Evolutionary conservation across 2,329 filamentous ascomycete species (phyloP).

Genomic region (Didymella pinodella): DNA sequence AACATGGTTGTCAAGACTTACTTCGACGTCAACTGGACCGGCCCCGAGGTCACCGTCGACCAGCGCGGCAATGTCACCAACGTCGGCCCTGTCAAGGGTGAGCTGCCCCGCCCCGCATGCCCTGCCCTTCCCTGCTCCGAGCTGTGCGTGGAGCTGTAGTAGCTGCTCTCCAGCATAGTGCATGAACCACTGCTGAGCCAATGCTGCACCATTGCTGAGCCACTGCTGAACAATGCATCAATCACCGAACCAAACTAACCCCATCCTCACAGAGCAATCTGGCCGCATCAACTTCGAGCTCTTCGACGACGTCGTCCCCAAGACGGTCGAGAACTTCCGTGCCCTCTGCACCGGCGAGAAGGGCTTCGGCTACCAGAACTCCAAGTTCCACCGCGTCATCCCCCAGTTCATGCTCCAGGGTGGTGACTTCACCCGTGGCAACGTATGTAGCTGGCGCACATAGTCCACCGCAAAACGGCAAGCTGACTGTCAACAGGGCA

Average conservation of each 20-base stretch:
- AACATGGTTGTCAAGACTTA: constrained; percentile 79
- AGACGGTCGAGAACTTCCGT: constrained; percentile 85
- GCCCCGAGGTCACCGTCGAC: constrained; percentile 72
- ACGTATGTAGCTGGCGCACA: constrained; percentile 66
- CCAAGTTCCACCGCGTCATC: constrained; percentile 92
- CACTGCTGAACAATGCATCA: background rate
- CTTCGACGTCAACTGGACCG: constrained; percentile 77
- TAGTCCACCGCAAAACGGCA: constrained; percentile 1
- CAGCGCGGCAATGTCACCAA: constrained; percentile 60
- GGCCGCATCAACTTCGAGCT: constrained; percentile 91
- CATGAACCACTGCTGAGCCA: constrained; percentile 1
- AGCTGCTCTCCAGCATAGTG: background rate
- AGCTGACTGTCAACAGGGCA: constrained; percentile 66
- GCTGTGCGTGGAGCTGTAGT: background rate
- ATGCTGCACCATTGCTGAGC: background rate
- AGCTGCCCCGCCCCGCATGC: constrained; percentile 47
- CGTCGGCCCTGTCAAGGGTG: constrained; percentile 64
- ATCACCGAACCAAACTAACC: constrained; percentile 13
- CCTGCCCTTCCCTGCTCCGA: background rate
- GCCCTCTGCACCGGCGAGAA: constrained; percentile 82
- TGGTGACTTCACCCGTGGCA: constrained; percentile 91
- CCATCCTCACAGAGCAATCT: constrained; percentile 64
- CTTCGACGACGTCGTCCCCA: constrained; percentile 85
- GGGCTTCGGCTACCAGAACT: constrained; percentile 83
- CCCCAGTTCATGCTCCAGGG: constrained; percentile 95